Percentiles rank a stretch among this genome's conserved stretches.
phyloP scores from a whole-genome alignment of 1,139 yeast genomes.

The Magnusiomyces ingens region DNA sequence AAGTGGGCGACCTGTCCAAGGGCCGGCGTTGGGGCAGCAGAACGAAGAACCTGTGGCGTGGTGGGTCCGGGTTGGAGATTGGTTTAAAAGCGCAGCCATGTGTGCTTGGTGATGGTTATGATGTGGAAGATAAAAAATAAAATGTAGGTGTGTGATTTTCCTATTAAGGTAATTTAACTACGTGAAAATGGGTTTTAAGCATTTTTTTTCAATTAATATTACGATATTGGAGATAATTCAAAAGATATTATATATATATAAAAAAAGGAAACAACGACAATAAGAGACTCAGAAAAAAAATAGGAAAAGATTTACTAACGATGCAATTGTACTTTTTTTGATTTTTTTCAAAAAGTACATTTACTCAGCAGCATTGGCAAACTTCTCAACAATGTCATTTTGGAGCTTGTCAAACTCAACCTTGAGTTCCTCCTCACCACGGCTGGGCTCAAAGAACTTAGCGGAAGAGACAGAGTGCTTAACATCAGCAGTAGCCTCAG shows the following conservation, averaged over 20 bases:
- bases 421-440: slow-evolving; percentile 73
- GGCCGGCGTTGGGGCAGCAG: no score
- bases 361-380: slow-evolving; percentile 92
- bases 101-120: background rate
- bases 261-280: background rate
- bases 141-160: background rate
- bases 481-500: slow-evolving; percentile 83
- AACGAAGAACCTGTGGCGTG: background rate
- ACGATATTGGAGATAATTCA: background rate
- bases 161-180: background rate
- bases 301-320: background rate
- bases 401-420: slow-evolving; percentile 72
- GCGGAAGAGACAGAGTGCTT: slow-evolving; percentile 91
- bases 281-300: background rate
- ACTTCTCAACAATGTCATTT: slow-evolving; percentile 74
- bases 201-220: background rate
- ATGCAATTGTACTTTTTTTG: background rate
- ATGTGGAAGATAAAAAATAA: background rate
- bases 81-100: background rate
- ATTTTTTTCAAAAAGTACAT: background rate
- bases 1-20: no score
- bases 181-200: background rate
- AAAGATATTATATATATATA: background rate
- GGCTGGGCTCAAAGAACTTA: slow-evolving; percentile 92
- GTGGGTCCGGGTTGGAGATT: background rate